phyloP scores from a whole-genome alignment of 2,329 filamentous ascomycete genomes.

The Keithomyces neogunnii region DNA sequence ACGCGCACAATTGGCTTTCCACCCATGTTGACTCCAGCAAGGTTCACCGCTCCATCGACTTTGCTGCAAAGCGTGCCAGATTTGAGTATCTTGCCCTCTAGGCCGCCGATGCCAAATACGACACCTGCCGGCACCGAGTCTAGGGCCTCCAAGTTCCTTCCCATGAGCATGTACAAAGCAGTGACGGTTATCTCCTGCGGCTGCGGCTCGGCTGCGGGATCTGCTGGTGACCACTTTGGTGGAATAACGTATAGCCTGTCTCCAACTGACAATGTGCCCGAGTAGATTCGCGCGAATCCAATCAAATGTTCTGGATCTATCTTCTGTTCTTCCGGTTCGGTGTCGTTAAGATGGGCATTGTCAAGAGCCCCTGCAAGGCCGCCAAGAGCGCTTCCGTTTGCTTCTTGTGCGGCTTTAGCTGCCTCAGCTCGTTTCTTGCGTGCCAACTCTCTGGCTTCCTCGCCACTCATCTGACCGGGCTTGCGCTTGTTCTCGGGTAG shows the following conservation, averaged over 20 bases:
- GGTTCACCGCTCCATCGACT: constrained; percentile 76
- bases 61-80: constrained; percentile 89
- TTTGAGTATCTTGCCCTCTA: constrained; percentile 91
- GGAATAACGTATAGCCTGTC: constrained; percentile 86
- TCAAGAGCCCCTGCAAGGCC: constrained; percentile 53
- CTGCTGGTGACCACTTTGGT: constrained; percentile 83
- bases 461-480: constrained; percentile 64
- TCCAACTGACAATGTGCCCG: constrained; percentile 79
- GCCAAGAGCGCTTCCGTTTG: constrained; percentile 39
- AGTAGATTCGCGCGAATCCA: constrained; percentile 90
- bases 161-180: constrained; percentile 93
- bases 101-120: constrained; percentile 87
- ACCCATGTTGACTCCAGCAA: constrained; percentile 73
- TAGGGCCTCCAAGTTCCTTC: constrained; percentile 74
- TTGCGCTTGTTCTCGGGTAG: constrained; percentile 73
- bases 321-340: constrained; percentile 43
- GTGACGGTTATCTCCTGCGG: constrained; percentile 79
- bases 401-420: constrained; percentile 57
- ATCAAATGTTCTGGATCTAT: constrained; percentile 80
- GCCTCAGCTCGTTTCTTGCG: constrained; percentile 85
- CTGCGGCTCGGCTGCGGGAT: constrained; percentile 61
- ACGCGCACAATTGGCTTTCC: constrained; percentile 92
- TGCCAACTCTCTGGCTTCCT: constrained; percentile 83
- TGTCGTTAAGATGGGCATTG: constrained; percentile 49
- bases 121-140: constrained; percentile 84